Evolutionary conservation across 202 grass and related monocot genomes (phyloP), one percentile per base, ranked within the genome.

Genomic region (Panicum virgatum): DNA sequence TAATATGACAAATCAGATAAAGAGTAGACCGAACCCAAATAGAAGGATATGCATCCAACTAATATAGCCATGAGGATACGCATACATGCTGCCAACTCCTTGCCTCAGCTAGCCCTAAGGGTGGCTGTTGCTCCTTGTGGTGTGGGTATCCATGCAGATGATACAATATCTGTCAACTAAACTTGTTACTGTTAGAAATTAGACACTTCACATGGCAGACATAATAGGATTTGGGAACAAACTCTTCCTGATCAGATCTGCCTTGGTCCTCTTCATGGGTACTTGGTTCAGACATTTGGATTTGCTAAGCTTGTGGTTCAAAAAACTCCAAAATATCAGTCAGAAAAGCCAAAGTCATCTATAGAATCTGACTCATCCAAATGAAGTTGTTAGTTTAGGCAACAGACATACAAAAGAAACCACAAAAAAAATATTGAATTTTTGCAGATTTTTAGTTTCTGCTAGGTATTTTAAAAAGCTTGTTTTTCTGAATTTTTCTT

Each of bases 331-430:
- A 29, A 94, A 72, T 87, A 97, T 44, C 42, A 66, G 58, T 83
- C 64, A 39, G 92, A 97, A 46, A 85, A 92, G 69, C 80, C 94
- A 86, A 92, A 94, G 60, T 97, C 89, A 58, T 90, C 87, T 59
- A 82, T 27, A 72, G 14, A 22, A 97, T 83, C 85, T 97, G 85
- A 64, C 89, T 30, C 9, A 52, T 34, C 10, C 13, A 64, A 77
- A 75, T 25, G 40, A 78, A 56, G 45, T 79, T 86, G 56, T 74
- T 46, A 84, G 75, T 83, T 81, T 5, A 9, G 44, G 23, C 14
- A 57, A 62, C 46, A 58, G 20, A 72, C 2, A 73, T 51, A 46
- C 22, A 62, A 25, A 23, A 53, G 15, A 42, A 83, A 42, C 1
- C 52, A 50, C 10, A 10, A 5, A 43, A 52, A 68, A 22, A 14